These are phyloP conservation scores for Tirmania nivea DNA, from an alignment of 495 filamentous ascomycete genomes.

Conservation along the genomic window DNA sequence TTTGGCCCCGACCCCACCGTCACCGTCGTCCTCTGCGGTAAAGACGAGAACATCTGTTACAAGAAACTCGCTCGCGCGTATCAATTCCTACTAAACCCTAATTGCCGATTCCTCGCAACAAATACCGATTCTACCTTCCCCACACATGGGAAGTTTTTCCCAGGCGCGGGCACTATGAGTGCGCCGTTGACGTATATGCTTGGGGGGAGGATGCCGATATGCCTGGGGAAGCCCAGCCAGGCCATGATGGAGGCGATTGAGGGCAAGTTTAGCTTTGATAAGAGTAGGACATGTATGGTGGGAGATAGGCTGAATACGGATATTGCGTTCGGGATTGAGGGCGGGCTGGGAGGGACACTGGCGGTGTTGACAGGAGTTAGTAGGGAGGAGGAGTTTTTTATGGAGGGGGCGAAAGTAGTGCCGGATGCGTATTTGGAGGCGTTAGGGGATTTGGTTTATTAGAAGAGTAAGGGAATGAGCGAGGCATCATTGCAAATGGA, in stretches of 20 bases:
- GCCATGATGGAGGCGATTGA: slow-evolving; percentile 99
- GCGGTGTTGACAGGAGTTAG: slow-evolving; percentile 79
- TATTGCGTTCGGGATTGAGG: slow-evolving; percentile 86
- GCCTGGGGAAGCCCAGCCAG: slow-evolving; percentile 84
- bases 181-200: slow-evolving; percentile 59
- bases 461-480: no score
- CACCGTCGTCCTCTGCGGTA: slow-evolving; percentile 64
- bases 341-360: slow-evolving; percentile 72
- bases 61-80: slow-evolving; percentile 64
- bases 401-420: slow-evolving; percentile 33
- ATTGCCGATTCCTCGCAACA: slow-evolving; percentile 81
- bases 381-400: slow-evolving; percentile 59
- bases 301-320: slow-evolving; percentile 89
- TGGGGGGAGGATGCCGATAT: slow-evolving; percentile 42
- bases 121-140: slow-evolving; percentile 82
- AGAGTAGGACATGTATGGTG: slow-evolving; percentile 77
- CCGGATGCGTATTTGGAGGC: slow-evolving; percentile 64
- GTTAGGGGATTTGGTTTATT: slow-evolving; percentile 43
- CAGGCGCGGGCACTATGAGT: slow-evolving; percentile 68
- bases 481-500: no score
- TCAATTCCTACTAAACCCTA: slow-evolving; percentile 57
- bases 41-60: slow-evolving; percentile 90
- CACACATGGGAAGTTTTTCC: slow-evolving; percentile 57
- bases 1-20: slow-evolving; percentile 66
- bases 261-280: slow-evolving; percentile 78